Evolutionary conservation across 2,329 filamentous ascomycete species (phyloP), one percentile per base, ranked within the genome.

Genomic region (Aspergillus fructus): DNA sequence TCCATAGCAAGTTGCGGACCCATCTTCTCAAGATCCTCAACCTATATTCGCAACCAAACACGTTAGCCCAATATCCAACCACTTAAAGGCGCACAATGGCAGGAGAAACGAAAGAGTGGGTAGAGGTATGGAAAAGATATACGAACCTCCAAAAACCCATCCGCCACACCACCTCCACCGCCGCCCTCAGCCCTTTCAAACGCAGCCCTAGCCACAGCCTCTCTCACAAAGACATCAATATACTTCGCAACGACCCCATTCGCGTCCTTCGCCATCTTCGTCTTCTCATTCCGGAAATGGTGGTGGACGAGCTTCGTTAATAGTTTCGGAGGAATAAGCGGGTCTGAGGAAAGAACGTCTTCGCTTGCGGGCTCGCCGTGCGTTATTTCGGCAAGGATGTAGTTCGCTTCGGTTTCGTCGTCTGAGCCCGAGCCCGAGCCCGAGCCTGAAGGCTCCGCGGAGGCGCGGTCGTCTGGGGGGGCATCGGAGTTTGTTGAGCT

Each of bases 11-110:
- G 77, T 74, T 96, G 91, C 55, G 90, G 90, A 13, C 90, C 89
- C 66, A 96, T 80, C 75, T 91, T 94, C 77, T 97, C 93, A 59
- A 97, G 71, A 78, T 97, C 93, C 70, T 96, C 91, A 46, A 96
- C 88, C 84, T 93, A 67, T 23, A 49, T 92, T 65, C 34, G 51
- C 23, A 48, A 15, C 55, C 48, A 50, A 65, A 56, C 43, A 49
- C 51, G 34, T 55, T 43, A 60, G 19, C 12, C 24, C 49, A 13
- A 34, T 11, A n/a, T 30, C 41, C 40, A 27, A 12, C 3, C 24
- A 27, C 6, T 11, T 23, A 17, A 17, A 9, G 8, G 40, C 43
- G 2, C 4, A 37, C 24, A 19, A 51, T 5, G 30, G 49, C 23
- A 23, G 46, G n/a, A 19, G 24, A n/a, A 55, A 55, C 33, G 37